These are phyloP conservation scores for Populus tremula DNA, from an alignment of 345 rosid species.

Conservation along the genomic window DNA sequence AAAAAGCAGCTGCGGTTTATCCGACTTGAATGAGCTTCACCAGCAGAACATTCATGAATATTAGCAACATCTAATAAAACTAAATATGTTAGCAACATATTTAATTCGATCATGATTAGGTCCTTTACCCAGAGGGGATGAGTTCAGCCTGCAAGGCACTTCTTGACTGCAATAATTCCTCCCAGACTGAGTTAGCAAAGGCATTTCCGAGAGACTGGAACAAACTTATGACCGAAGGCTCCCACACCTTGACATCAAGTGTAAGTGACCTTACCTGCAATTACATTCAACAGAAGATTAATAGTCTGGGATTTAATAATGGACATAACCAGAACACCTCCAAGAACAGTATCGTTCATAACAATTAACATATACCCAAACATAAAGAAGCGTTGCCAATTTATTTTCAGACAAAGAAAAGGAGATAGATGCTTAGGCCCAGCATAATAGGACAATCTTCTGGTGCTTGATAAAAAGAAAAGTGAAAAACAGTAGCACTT, in stretches of 20 bases:
- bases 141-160: conserved; percentile 62
- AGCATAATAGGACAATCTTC: neutral
- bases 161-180: conserved; percentile 89
- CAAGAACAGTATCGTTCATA: neutral
- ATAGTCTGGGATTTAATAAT: neutral
- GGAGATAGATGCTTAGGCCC: neutral
- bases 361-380: neutral
- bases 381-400: neutral
- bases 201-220: conserved; percentile 94
- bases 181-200: conserved; percentile 94
- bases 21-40: conserved; percentile 54
- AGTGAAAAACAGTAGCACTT: neutral
- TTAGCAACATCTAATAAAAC: conserved; percentile 24
- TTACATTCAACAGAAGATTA: conserved; percentile 14
- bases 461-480: neutral
- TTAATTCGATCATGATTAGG: conserved; percentile 10
- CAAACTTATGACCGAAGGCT: conserved; percentile 90
- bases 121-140: conserved; percentile 52
- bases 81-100: neutral
- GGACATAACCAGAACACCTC: neutral
- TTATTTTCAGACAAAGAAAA: neutral
- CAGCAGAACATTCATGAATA: conserved; percentile 20
- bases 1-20: conserved; percentile 56
- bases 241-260: conserved; percentile 98
- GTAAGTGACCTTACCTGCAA: conserved; percentile 94